These are phyloP conservation scores for Spencermartinsiella ligniputridi DNA, from an alignment of 1,139 yeast genomes.

Conservation along the genomic window DNA sequence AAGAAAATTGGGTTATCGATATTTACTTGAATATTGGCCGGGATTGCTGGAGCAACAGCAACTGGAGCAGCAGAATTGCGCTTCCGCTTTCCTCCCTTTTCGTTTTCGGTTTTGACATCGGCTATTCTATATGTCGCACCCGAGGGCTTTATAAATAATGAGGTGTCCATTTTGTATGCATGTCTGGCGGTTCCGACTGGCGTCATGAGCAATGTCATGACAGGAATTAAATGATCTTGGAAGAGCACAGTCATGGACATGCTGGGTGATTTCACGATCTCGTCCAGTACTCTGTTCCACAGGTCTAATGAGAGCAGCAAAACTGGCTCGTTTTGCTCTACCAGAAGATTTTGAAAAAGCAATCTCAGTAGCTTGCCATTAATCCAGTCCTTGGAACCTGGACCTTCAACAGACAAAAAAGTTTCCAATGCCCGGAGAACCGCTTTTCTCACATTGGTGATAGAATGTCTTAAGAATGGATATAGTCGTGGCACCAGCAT, in stretches of 20 bases:
- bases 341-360: slow-evolving; percentile 77
- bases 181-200: slow-evolving; percentile 94
- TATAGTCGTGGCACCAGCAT: slow-evolving; percentile 83
- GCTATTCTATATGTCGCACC: slow-evolving; percentile 46
- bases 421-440: slow-evolving; percentile 78
- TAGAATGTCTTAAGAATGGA: slow-evolving; percentile 92
- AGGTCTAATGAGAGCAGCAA: slow-evolving; percentile 60
- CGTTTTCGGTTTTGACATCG: slow-evolving; percentile 14
- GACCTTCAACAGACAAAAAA: slow-evolving; percentile 50
- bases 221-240: slow-evolving; percentile 51
- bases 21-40: slow-evolving; percentile 43
- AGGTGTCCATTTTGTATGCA: slow-evolving; percentile 77
- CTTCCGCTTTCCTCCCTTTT: slow-evolving; percentile 22
- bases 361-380: slow-evolving; percentile 67
- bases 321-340: slow-evolving; percentile 82
- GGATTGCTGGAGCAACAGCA: slow-evolving; percentile 15
- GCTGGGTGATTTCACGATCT: slow-evolving; percentile 39
- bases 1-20: slow-evolving; percentile 90
- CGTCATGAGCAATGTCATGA: slow-evolving; percentile 73
- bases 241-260: slow-evolving; percentile 22
- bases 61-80: slow-evolving; percentile 17
- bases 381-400: slow-evolving; percentile 53
- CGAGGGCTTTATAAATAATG: slow-evolving; percentile 73
- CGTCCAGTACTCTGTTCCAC: slow-evolving; percentile 53
- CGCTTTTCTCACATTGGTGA: slow-evolving; percentile 84